A percentile compares a stretch with the other conserved stretches of the same genome.
phyloP scores from a whole-genome alignment of 768 basidiomycete genomes.

The Coprinopsis strossmayeri region DNA sequence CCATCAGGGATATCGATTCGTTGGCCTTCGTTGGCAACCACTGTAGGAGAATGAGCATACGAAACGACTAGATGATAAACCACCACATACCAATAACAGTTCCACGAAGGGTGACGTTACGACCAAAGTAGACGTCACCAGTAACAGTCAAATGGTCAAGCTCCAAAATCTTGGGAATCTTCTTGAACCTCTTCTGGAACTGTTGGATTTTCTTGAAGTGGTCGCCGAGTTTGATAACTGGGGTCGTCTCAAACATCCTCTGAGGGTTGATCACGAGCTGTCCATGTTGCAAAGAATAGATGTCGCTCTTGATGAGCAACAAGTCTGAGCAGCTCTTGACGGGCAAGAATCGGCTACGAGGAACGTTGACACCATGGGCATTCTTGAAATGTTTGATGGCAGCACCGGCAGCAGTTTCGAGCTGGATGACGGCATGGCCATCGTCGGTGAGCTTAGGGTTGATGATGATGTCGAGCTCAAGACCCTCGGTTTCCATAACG shows the following conservation, averaged over 20 bases:
- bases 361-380: conserved; percentile 92
- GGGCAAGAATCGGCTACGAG: conserved; percentile 89
- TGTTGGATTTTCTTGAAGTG: conserved; percentile 94
- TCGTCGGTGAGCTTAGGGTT: conserved; percentile 86
- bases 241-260: conserved; percentile 80
- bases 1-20: conserved; percentile 82
- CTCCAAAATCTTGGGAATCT: conserved; percentile 85
- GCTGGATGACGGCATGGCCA: conserved; percentile 81
- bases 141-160: conserved; percentile 93
- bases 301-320: conserved; percentile 85
- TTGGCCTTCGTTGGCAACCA: conserved; percentile 78
- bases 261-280: conserved; percentile 79
- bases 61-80: neutral
- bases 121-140: conserved; percentile 87
- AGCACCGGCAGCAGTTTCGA: conserved; percentile 90
- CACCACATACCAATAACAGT: conserved; percentile 66
- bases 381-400: conserved; percentile 92
- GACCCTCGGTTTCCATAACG: conserved; percentile 77
- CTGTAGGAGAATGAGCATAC: conserved; percentile 17
- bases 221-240: conserved; percentile 96
- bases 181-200: conserved; percentile 95
- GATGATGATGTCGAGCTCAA: conserved; percentile 94
- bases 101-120: conserved; percentile 78
- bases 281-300: conserved; percentile 87
- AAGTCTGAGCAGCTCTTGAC: conserved; percentile 86